Base-by-base conservation (phyloP, 2,329 filamentous ascomycete genomes). In the Curvularia eragrostidis region DNA sequence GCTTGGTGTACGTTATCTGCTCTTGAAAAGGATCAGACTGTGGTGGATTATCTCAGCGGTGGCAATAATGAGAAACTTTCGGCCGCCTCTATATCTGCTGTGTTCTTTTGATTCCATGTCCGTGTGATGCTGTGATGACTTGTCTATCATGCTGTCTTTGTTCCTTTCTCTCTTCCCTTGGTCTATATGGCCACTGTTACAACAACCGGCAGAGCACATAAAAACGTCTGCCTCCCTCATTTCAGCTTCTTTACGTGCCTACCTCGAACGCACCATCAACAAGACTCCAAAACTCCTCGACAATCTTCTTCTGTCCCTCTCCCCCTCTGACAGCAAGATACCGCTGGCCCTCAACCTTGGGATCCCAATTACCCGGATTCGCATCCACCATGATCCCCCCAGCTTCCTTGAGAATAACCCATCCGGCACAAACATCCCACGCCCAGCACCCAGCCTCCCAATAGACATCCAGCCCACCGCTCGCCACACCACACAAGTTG, bases 381-480 rank as follows among this genome's bases (percentile, higher is more conserved):
- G 87, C 89, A 71, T 89, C 84, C 7, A 84, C 89, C 80, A 94
- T 86, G 50, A 85, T 80, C 0, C 91, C 91, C 0, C 91, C 91
- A 0, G 90, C 89, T 79, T 94, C 91, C 28, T 80, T 79, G 24
- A 94, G 78, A 59, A 94, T 88, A 56, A 88, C 87, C 91, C 90
- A 93, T 0, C 88, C 91, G 5, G 91, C 91, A 71, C 89, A 91
- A 2, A 94, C 91, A 74, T 94, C 91, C 91, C 91, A 94, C 1
- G 90, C 89, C 85, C 90, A 94, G 75, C 89, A 92, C 0, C 91
- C 91, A 36, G 89, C 90, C 78, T 94, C 91, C 91, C 91, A 94
- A 74, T 91, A 94, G 21, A 86, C 68, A 73, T 94, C 91, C 24
- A 91, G 66, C 73, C 87, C 83, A 0, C 91, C 91, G 9, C 86